Evolutionary conservation across 2,329 filamentous ascomycete genomes (phyloP), one percentile per base, ranked within the genome.

Genomic region (Corynespora cassiicola): DNA sequence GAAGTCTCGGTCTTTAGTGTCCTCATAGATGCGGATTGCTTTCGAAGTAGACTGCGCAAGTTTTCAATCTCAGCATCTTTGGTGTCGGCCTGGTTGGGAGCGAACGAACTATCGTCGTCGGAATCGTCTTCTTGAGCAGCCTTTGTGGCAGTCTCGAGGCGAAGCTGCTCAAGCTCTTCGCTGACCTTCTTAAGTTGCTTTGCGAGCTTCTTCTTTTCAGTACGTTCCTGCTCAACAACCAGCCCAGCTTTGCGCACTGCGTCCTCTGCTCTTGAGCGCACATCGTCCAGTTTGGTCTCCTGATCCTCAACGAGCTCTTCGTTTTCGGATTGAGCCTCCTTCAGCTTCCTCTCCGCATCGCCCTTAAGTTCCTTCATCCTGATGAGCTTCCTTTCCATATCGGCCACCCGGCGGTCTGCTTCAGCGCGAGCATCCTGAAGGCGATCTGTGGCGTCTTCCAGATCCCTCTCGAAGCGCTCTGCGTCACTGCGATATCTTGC

Each of bases 221-320:
- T 56, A 17, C 63, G 52, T 36, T 68, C 63, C n/a, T 59, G 56
- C 16, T 64, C 52, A 4, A 68, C 52, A 5, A 68, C 42, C 7
- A 51, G 46, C 23, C 58, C 57, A 4, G 58, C 55, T 43, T 66
- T 67, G 32, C 60, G 53, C 2, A 68, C 54, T 3, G 59, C 63
- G 28, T 68, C 63, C 38, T 67, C 64, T 5, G 65, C 64, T 22
- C 60, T 68, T 7, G 57, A 51, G 14, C 61, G 63, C 9, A 65
- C 50, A 17, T 61, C 53, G 32, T 61, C 54, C 17, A 63, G 31
- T 26, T 54, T 48, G 3, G 50, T 40, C 31, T 61, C 53, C 18
- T 64, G 54, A 1, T 58, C 50, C 42, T 63, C 59, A 6, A 47
- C 39, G 7, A 63, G 25, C 7, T 60, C 51, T n/a, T 61, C 43